A percentile compares a stretch with the other conserved stretches of the same genome.
Conservation (phyloP, 495 filamentous ascomycete species). For the Penicillium bovifimosum region DNA sequence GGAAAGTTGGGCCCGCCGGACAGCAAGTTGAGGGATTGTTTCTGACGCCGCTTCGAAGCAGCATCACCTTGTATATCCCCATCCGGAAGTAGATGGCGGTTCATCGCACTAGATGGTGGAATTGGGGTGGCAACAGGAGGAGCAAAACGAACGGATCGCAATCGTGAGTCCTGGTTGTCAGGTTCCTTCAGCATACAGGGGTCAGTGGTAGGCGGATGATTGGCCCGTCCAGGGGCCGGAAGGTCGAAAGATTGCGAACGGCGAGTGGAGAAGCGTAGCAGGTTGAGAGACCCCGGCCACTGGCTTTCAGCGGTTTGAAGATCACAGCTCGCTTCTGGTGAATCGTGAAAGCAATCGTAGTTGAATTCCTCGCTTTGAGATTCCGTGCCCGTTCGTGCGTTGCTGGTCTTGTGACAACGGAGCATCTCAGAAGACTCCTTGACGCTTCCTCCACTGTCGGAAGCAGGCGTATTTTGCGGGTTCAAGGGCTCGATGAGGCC, state of each 20-base stretch:
- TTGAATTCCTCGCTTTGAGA: slow-evolving; percentile 6
- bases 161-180: not conserved
- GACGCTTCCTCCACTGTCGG: slow-evolving; percentile 11
- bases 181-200: not conserved
- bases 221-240: not conserved
- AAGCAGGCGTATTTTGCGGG: slow-evolving; percentile 26
- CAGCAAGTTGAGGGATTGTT: not conserved
- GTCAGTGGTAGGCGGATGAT: not conserved
- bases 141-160: slow-evolving; percentile 17
- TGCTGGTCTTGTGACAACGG: not conserved
- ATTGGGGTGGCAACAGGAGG: not conserved
- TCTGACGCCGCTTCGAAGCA: slow-evolving; percentile 10
- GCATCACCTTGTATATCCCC: slow-evolving; percentile 15
- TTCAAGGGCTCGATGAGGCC: slow-evolving; percentile 12
- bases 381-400: slow-evolving; percentile 3
- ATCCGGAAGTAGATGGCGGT: slow-evolving; percentile 7
- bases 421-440: not conserved
- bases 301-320: not conserved
- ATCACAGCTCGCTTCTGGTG: slow-evolving; percentile 3
- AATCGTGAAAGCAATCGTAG: slow-evolving; percentile 15
- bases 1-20: too few relatives aligned
- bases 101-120: not conserved
- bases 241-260: not conserved
- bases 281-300: not conserved
- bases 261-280: slow-evolving; percentile 4